Evolutionary conservation across 1,284 basidiomycete species (phyloP), one percentile per base, ranked within the genome.

Genomic region (Papiliotrema fonsecae): DNA sequence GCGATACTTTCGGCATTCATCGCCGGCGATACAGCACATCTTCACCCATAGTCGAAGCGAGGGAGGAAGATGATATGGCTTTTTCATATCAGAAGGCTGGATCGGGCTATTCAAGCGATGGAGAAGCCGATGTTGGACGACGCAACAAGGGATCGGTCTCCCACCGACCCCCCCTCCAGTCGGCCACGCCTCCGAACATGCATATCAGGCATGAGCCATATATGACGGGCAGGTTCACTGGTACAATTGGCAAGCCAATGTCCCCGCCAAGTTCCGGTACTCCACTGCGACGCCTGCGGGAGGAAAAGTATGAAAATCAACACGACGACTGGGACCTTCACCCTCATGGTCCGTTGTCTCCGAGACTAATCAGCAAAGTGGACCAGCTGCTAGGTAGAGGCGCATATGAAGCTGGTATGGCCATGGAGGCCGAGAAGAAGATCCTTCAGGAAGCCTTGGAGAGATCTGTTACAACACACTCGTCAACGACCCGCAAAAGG

Each of bases 371-470:
- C 16, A 56, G 52, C 45, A 65, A 62, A 40, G 46, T 64, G 2
- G 58, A 57, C 22, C 52, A 58, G 26, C 42, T 65, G 18, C 42
- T 64, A 11, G 60, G 64, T 19, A 46, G 56, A 30, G 64, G 63
- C 7, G 60, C 62, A 24, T 56, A 56, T 45, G 52, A 49, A 18
- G 60, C 64, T 6, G 44, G 52, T 34, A 45, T 45, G 5, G 32
- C 50, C 11, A 46, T 63, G 52, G 56, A 56, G 35, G 42, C 58
- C 38, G 62, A 63, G 30, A 51, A 47, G 41, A 40, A 46, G 35
- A 47, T 44, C 9, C 39, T 60, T 4, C 41, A 55, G 11, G 48
- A 56, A 7, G 50, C 47, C 14, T 36, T 54, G 4, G 28, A 46
- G 16, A 13, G 18, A 32, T 44, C 42, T 16, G n/a, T 35, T 4